A percentile compares a stretch with the other conserved stretches of the same genome.
These are phyloP conservation scores for Epicoccum nigrum DNA, from an alignment of 2,329 filamentous ascomycete genomes.

Conservation along the genomic window DNA sequence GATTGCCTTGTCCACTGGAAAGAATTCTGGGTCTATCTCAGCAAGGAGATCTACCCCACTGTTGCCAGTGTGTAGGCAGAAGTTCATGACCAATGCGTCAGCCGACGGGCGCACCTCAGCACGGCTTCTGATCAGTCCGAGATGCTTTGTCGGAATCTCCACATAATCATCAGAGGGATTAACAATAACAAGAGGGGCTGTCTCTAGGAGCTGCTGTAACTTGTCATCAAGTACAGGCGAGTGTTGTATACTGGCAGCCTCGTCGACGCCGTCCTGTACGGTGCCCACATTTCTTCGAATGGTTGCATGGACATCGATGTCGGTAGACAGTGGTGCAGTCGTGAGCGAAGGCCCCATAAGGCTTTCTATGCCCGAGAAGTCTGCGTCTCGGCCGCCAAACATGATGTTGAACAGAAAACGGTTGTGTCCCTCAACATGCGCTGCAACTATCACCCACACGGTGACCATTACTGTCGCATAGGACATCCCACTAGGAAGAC, in stretches of 20 bases:
- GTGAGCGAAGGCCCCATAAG: constrained; percentile 1
- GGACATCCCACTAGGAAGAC: background rate
- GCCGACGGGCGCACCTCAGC: constrained; percentile 1
- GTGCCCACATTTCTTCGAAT: no score
- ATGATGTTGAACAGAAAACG: constrained; percentile 4
- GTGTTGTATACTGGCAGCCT: no score
- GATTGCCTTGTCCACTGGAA: background rate
- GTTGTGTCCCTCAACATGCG: background rate
- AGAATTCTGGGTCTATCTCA: background rate
- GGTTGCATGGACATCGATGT: no score
- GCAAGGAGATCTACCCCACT: constrained; percentile 2
- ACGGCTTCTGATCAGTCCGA: constrained; percentile 2
- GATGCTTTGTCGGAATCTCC: background rate
- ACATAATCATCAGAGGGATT: constrained; percentile 3
- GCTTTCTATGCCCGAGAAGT: constrained; percentile 4
- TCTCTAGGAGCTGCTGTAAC: no score
- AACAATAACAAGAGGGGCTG: background rate
- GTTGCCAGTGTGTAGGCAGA: constrained; percentile 4
- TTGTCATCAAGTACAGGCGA: no score
- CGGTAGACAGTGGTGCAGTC: background rate
- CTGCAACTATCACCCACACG: background rate
- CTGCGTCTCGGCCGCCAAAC: constrained; percentile 4
- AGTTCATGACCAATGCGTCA: constrained; percentile 4
- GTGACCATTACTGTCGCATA: background rate
- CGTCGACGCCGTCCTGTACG: no score